Conservation (phyloP, 495 filamentous ascomycete genomes). For the Lepidopterella palustris region DNA sequence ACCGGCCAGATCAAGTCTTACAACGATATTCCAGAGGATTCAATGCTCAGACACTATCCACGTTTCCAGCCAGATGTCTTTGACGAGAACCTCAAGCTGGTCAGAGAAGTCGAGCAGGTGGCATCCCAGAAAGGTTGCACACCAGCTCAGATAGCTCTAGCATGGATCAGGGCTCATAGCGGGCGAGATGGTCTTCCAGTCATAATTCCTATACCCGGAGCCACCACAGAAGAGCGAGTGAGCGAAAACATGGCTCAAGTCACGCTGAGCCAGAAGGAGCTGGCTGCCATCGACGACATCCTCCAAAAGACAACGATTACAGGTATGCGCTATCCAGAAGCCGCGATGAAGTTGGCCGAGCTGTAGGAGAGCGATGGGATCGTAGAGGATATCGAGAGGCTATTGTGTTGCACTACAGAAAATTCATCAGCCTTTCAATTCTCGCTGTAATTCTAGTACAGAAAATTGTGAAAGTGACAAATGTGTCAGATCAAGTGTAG, state of each 20-base stretch:
- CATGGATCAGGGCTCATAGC: constrained; percentile 57
- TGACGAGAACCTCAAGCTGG: constrained; percentile 65
- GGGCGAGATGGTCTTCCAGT: constrained; percentile 54
- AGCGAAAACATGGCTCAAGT: constrained; percentile 37
- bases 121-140: constrained; percentile 65
- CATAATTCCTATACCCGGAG: constrained; percentile 82
- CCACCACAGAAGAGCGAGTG: constrained; percentile 40
- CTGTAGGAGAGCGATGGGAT: background rate
- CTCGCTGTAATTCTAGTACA: background rate
- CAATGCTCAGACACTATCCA: constrained; percentile 49
- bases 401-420: background rate
- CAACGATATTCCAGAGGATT: constrained; percentile 56
- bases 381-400: background rate
- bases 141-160: constrained; percentile 69
- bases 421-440: background rate
- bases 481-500: constrained; percentile 42
- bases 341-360: background rate
- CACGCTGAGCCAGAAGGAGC: constrained; percentile 33
- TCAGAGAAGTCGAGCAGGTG: constrained; percentile 56
- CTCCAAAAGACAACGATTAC: constrained; percentile 28
- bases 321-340: constrained; percentile 33
- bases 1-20: constrained; percentile 57
- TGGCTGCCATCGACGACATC: constrained; percentile 36
- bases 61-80: constrained; percentile 67
- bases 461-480: background rate